Evolutionary conservation across 306 rosid genomes (phyloP).

Genomic region (Citrullus colocynthis): DNA sequence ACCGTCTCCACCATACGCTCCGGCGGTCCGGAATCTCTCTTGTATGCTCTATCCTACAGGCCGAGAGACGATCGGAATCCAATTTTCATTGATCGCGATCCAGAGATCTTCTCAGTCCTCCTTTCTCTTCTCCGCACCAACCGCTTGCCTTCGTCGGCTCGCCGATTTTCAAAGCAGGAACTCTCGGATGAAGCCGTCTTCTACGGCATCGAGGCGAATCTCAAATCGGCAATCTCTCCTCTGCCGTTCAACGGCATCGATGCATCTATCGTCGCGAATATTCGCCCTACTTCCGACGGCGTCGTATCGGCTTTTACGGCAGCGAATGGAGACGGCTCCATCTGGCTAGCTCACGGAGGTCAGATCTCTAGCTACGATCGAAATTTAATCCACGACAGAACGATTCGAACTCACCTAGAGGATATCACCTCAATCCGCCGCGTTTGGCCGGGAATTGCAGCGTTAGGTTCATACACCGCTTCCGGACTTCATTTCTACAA

Average conservation of each 20-base stretch:
- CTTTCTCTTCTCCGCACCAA: conserved; percentile 72
- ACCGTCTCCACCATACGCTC: conserved; percentile 55
- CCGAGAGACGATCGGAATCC: conserved; percentile 29
- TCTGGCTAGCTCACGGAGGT: conserved; percentile 88
- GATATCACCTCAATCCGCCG: conserved; percentile 51
- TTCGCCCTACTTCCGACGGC: conserved; percentile 72
- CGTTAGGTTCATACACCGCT: conserved; percentile 44
- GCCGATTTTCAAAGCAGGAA: conserved; percentile 56
- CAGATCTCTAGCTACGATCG: conserved; percentile 67
- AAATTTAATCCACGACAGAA: conserved; percentile 40
- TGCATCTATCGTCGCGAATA: conserved; percentile 31
- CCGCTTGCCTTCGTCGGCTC: conserved; percentile 52
- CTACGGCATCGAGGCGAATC: conserved; percentile 62
- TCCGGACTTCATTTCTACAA: conserved; percentile 72
- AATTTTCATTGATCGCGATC: conserved; percentile 84
- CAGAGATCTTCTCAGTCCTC: conserved; percentile 69
- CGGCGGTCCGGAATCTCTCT: conserved; percentile 64
- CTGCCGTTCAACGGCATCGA: conserved; percentile 64
- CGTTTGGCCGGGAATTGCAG: conserved; percentile 63
- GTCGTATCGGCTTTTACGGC: conserved; percentile 49
- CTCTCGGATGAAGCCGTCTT: conserved; percentile 77
- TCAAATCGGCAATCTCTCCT: conserved; percentile 47
- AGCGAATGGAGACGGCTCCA: conserved; percentile 36
- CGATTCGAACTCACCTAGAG: conserved; percentile 66
- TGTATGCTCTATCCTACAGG: conserved; percentile 57